A percentile compares a stretch with the other conserved stretches of the same genome.
These are phyloP conservation scores for Fusarium verticillioides DNA, from an alignment of 2,329 filamentous ascomycete genomes.

Conservation along the genomic window DNA sequence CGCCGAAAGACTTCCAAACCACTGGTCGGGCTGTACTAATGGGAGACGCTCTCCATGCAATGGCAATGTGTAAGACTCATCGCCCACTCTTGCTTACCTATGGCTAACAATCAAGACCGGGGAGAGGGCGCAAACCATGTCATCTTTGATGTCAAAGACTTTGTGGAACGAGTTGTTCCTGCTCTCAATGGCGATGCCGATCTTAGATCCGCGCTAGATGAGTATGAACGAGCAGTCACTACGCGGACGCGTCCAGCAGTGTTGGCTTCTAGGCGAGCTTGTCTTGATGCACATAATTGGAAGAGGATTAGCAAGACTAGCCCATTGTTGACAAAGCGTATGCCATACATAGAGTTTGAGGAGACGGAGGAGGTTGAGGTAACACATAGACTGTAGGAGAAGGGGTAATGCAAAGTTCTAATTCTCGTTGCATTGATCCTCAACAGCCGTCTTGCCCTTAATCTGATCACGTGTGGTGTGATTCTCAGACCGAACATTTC, in stretches of 20 bases:
- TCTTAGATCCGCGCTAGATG: slow-evolving; percentile 47
- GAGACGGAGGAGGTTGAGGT: not conserved
- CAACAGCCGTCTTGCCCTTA: not conserved
- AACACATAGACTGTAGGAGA: not conserved
- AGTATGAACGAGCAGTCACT: slow-evolving; percentile 59
- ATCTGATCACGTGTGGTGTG: too few relatives aligned
- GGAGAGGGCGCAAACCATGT: slow-evolving; percentile 69
- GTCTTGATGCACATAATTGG: slow-evolving; percentile 65
- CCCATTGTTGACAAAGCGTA: slow-evolving; percentile 54
- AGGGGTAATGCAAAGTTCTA: not conserved
- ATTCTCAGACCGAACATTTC: too few relatives aligned
- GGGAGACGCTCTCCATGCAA: slow-evolving; percentile 67
- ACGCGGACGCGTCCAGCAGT: slow-evolving; percentile 58
- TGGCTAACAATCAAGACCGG: slow-evolving; percentile 53
- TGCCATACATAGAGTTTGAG: slow-evolving; percentile 37
- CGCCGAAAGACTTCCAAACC: slow-evolving; percentile 50
- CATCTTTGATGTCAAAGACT: slow-evolving; percentile 61
- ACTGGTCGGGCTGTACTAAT: slow-evolving; percentile 58
- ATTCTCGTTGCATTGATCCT: fast-evolving
- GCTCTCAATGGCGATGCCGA: not conserved
- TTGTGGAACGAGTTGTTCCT: slow-evolving; percentile 51
- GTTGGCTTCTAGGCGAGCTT: slow-evolving; percentile 62
- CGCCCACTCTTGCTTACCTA: fast-evolving
- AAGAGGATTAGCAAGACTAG: slow-evolving; percentile 51
- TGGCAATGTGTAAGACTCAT: slow-evolving; percentile 66